Evolutionary conservation across 2,329 filamentous ascomycete genomes (phyloP).

Genomic region (Penicillium expansum): DNA sequence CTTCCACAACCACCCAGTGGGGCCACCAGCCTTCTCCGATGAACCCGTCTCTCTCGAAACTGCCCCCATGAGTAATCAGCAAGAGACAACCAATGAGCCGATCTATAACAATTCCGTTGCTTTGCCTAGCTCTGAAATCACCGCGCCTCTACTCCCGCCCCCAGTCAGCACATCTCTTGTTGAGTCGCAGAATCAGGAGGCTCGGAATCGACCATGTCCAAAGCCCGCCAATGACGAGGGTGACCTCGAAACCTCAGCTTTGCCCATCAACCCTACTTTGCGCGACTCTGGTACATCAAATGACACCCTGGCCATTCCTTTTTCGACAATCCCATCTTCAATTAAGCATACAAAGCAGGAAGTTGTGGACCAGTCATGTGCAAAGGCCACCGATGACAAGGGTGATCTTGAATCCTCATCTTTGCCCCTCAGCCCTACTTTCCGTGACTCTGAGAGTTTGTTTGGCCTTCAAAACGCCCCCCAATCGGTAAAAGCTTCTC

Average conservation of each 20-base stretch:
- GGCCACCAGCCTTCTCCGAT: not conserved
- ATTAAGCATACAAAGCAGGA: not conserved
- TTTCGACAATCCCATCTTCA: not conserved
- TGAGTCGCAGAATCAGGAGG: not conserved
- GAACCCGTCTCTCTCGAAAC: not conserved
- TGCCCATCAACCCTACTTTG: constrained; percentile 7
- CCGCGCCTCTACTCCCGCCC: not conserved
- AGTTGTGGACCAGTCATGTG: not conserved
- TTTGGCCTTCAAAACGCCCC: not conserved
- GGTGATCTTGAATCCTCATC: not conserved
- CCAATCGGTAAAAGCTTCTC: not conserved
- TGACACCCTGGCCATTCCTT: not conserved
- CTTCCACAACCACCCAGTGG: not conserved
- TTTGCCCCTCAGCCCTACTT: not conserved
- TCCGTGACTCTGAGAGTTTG: not conserved
- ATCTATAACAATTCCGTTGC: not conserved
- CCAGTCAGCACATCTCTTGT: not conserved
- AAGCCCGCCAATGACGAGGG: not conserved
- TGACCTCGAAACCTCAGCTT: not conserved
- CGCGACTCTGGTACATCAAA: not conserved
- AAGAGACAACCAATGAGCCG: not conserved
- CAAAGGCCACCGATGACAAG: not conserved
- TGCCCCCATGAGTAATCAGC: not conserved
- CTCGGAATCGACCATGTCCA: not conserved
- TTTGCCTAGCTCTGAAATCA: not conserved